phyloP scores from a whole-genome alignment of 2,329 filamentous ascomycete genomes.

The Rugonectria rugulosa region DNA sequence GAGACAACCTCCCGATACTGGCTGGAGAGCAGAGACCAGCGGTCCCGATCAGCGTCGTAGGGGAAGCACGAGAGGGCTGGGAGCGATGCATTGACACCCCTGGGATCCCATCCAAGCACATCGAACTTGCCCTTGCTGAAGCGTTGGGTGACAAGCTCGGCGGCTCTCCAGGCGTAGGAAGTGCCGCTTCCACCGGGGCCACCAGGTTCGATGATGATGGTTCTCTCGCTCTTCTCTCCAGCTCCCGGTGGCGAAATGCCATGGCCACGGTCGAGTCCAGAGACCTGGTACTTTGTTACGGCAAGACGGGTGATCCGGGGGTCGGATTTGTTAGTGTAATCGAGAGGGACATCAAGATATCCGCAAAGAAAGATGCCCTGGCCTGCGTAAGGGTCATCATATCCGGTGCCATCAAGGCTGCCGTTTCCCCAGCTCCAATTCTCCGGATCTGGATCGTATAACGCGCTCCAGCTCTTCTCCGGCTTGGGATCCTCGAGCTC shows the following conservation, averaged over 20 bases:
- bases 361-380: slow-evolving; percentile 58
- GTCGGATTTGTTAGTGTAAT: slow-evolving; percentile 55
- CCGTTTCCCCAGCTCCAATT: slow-evolving; percentile 56
- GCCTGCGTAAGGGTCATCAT: slow-evolving; percentile 44
- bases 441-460: slow-evolving; percentile 53
- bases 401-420: slow-evolving; percentile 2
- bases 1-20: slow-evolving; percentile 49
- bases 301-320: slow-evolving; percentile 54
- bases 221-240: slow-evolving; percentile 52
- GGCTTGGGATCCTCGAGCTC: slow-evolving; percentile 49
- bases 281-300: slow-evolving; percentile 58
- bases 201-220: slow-evolving; percentile 59
- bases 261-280: slow-evolving; percentile 47
- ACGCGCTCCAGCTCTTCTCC: slow-evolving; percentile 47
- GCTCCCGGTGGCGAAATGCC: slow-evolving; percentile 21
- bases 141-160: slow-evolving; percentile 48
- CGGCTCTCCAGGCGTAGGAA: slow-evolving; percentile 47
- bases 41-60: slow-evolving; percentile 53
- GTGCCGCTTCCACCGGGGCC: slow-evolving; percentile 59
- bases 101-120: slow-evolving; percentile 62
- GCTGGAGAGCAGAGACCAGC: slow-evolving; percentile 51
- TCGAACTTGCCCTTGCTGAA: slow-evolving; percentile 54
- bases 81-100: slow-evolving; percentile 57
- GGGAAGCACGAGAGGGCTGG: slow-evolving; percentile 57
- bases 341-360: slow-evolving; percentile 56